Conservation (phyloP, 2,329 filamentous ascomycete genomes). For the Botryotinia narcissicola region DNA sequence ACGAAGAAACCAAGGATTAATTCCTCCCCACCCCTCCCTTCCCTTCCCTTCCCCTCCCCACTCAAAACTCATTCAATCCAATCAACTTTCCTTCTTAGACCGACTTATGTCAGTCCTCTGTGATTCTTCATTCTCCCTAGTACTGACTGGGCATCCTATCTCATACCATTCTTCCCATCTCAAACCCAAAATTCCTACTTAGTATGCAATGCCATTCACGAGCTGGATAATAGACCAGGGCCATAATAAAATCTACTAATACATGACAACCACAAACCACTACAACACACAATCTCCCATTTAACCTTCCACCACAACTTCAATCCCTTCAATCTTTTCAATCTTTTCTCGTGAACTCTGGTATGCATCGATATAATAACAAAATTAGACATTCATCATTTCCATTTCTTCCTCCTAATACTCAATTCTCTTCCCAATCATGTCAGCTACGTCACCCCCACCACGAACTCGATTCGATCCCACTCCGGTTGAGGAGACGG, state of each 20-base stretch:
- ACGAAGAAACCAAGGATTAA: not conserved
- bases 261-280: not conserved
- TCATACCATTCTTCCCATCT: not conserved
- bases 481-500: constrained; percentile 39
- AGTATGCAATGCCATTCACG: constrained; percentile 1
- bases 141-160: not conserved
- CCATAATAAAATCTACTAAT: constrained; percentile 7
- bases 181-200: not conserved
- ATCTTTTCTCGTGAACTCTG: not conserved
- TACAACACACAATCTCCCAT: not conserved
- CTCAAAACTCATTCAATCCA: not conserved
- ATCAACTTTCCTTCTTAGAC: not conserved
- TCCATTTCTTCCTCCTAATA: constrained; percentile 5
- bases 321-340: not conserved
- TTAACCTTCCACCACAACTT: constrained; percentile 3
- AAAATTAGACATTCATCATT: constrained; percentile 16
- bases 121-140: not conserved
- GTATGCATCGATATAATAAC: constrained; percentile 22
- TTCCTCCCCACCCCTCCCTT: not conserved
- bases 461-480: constrained; percentile 37
- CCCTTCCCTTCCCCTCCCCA: not conserved
- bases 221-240: not conserved
- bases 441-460: constrained; percentile 35
- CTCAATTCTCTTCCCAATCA: constrained; percentile 22
- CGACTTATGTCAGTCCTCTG: constrained; percentile 10